Conservation (phyloP, 768 basidiomycete species). For the Russula sp. region DNA sequence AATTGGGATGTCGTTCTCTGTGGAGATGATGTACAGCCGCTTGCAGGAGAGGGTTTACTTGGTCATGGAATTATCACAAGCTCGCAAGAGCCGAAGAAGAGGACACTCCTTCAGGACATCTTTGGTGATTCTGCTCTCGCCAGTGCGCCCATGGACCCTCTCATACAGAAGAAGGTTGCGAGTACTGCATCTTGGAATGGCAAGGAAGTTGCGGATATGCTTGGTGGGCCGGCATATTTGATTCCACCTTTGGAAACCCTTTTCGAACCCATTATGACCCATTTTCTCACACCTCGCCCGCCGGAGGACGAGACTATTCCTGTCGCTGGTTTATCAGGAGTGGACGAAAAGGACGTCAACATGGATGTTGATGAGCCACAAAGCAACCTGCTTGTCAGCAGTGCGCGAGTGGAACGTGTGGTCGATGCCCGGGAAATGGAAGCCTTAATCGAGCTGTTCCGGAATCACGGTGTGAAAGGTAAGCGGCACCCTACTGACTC, state of each 20-base stretch:
- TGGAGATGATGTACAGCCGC: slow-evolving; percentile 46
- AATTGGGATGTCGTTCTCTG: slow-evolving; percentile 59
- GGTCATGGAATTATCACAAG: slow-evolving; percentile 33
- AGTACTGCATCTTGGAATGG: slow-evolving; percentile 31
- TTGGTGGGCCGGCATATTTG: slow-evolving; percentile 67
- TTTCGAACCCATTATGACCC: slow-evolving; percentile 55
- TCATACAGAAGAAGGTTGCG: slow-evolving; percentile 22
- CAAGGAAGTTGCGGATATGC: slow-evolving; percentile 41
- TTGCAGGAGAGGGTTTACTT: slow-evolving; percentile 37
- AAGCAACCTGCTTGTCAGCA: slow-evolving; percentile 15
- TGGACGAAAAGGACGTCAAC: slow-evolving; percentile 29
- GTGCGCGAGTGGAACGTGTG: slow-evolving; percentile 28
- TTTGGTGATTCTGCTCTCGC: slow-evolving; percentile 73
- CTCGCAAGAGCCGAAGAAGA: slow-evolving; percentile 28
- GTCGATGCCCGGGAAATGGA: slow-evolving; percentile 52
- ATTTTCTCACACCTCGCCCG: slow-evolving; percentile 35
- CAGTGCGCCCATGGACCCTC: slow-evolving; percentile 24
- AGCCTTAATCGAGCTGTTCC: slow-evolving; percentile 59
- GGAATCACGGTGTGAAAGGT: slow-evolving; percentile 39
- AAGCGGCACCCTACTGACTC: slow-evolving; percentile 1
- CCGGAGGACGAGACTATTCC: slow-evolving; percentile 9
- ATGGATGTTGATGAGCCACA: slow-evolving; percentile 23
- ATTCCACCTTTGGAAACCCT: slow-evolving; percentile 66
- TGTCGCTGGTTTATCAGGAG: slow-evolving; percentile 20
- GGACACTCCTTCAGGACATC: slow-evolving; percentile 83